Evolutionary conservation across 2,329 filamentous ascomycete genomes (phyloP).

Genomic region (Clarireedia monteithiana): DNA sequence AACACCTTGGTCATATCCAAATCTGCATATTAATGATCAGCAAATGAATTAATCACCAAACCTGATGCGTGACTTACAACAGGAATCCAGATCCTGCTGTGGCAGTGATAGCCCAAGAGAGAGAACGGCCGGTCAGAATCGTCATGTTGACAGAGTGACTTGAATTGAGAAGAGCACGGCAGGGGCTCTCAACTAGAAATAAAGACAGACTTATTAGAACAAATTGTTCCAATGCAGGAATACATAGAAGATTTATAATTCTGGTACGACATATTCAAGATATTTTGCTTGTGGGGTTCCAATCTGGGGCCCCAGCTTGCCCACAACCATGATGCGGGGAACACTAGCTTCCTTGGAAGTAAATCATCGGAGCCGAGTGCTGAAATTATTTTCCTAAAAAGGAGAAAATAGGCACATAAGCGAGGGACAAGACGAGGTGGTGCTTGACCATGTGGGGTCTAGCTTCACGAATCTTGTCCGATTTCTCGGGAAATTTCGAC

Average conservation of each 20-base stretch:
- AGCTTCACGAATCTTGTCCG: no score
- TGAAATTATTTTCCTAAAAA: background rate
- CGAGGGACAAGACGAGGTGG: no score
- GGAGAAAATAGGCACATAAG: background rate
- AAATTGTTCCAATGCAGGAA: background rate
- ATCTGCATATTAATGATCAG: conserved; percentile 20
- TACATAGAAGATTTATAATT: no score
- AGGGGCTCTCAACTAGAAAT: no score
- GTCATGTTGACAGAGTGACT: background rate
- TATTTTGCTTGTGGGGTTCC: background rate
- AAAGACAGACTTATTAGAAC: no score
- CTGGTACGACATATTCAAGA: no score
- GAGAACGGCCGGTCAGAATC: background rate
- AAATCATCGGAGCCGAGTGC: no score
- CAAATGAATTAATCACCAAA: no score
- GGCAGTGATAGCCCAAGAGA: background rate
- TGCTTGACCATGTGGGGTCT: no score
- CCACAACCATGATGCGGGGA: no score
- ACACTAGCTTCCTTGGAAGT: no score
- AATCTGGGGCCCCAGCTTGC: background rate
- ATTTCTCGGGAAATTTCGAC: no score
- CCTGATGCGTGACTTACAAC: background rate
- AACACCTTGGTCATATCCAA: conserved; percentile 42
- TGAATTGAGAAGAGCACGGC: background rate
- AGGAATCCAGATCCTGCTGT: background rate